Evolutionary conservation across 352 stramenopile species (phyloP).

Genomic region (Globisporangium nodosum): DNA sequence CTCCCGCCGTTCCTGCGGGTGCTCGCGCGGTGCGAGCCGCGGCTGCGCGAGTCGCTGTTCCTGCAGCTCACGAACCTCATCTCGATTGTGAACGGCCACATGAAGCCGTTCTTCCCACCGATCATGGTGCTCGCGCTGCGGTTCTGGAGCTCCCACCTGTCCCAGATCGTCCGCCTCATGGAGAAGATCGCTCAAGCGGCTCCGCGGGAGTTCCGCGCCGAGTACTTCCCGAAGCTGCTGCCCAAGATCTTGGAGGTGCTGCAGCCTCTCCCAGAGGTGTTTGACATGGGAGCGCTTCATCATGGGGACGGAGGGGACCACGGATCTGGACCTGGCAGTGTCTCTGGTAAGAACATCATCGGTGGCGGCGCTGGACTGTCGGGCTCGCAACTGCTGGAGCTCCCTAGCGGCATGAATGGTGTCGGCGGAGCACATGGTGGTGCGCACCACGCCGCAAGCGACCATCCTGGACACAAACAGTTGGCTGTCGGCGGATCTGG

Average conservation of each 20-base stretch:
- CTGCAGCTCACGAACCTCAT: constrained; percentile 95
- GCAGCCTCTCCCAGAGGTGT: constrained; percentile 68
- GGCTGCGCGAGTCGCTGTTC: constrained; percentile 94
- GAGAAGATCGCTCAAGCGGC: constrained; percentile 84
- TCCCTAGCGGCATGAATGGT: neutral
- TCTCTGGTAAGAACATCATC: neutral
- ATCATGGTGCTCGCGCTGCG: constrained; percentile 96
- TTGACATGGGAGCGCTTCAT: constrained; percentile 43
- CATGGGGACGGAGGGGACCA: constrained; percentile 21
- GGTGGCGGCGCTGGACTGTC: constrained; percentile 2
- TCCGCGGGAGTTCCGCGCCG: constrained; percentile 67
- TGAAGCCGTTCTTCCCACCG: constrained; percentile 94
- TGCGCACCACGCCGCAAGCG: constrained; percentile 11
- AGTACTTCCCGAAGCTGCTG: constrained; percentile 87
- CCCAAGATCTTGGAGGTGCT: constrained; percentile 87
- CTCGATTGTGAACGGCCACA: constrained; percentile 93
- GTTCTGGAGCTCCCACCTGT: constrained; percentile 96
- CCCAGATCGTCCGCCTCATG: constrained; percentile 94
- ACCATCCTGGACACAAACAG: neutral
- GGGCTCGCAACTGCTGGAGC: constrained; percentile 3
- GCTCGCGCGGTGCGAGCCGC: constrained; percentile 87
- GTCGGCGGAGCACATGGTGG: neutral
- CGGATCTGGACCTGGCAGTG: neutral
- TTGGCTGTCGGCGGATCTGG: neutral
- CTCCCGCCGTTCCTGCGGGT: constrained; percentile 96